Conservation (phyloP, 164 flowering plant genomes). For the Sedum album region DNA sequence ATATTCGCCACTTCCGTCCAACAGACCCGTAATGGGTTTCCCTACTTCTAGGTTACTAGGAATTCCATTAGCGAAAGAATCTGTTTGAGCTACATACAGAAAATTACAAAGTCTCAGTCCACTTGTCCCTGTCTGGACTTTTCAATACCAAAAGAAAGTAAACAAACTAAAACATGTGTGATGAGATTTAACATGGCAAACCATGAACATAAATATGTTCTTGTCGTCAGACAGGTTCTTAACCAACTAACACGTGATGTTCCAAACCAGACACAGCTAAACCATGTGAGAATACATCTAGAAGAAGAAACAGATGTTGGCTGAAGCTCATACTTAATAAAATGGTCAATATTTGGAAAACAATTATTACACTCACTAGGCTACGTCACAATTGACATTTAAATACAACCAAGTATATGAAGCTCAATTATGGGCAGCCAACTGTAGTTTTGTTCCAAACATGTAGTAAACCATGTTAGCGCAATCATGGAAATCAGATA, state of each 20-base stretch:
- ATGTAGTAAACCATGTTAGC: conserved; percentile 3
- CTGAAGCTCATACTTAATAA: neutral
- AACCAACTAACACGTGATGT: neutral
- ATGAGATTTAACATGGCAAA: conserved; percentile 1
- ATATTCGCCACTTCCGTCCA: conserved; percentile 89
- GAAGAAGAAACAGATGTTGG: neutral
- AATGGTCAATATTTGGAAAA: neutral
- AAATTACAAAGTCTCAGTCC: neutral
- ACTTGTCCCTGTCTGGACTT: neutral
- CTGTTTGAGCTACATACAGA: conserved; percentile 58
- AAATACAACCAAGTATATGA: neutral
- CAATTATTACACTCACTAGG: neutral
- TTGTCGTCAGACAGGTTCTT: neutral
- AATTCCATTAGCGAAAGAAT: conserved; percentile 38
- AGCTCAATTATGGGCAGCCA: conserved; percentile 5
- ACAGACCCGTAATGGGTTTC: conserved; percentile 51
- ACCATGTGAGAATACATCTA: neutral
- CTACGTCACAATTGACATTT: neutral
- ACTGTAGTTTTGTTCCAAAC: neutral
- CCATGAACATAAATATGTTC: neutral
- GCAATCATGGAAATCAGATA: neutral
- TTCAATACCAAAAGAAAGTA: neutral
- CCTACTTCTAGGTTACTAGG: conserved; percentile 34
- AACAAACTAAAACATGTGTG: neutral
- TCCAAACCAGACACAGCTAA: neutral